These are phyloP conservation scores for Tympanopsis confertula DNA, from an alignment of 2,329 filamentous ascomycete species.

Conservation along the genomic window DNA sequence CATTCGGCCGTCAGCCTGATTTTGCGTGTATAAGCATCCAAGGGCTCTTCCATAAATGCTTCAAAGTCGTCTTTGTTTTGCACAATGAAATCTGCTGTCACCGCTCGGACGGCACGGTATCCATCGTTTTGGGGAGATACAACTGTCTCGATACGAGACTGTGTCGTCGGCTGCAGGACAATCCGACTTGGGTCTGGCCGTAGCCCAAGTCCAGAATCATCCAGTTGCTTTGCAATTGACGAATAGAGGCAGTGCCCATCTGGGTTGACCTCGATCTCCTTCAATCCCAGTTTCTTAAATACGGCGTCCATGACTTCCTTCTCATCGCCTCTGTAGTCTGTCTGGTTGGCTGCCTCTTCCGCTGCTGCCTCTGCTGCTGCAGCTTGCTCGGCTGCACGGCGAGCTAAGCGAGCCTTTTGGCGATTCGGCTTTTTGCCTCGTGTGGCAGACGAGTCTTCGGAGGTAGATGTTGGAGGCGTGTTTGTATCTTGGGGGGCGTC, in stretches of 20 bases:
- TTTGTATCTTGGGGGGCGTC: slow-evolving; percentile 10
- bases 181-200: slow-evolving; percentile 6
- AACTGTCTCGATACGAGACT: slow-evolving; percentile 12
- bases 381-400: slow-evolving; percentile 75
- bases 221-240: slow-evolving; percentile 76
- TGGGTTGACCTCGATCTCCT: slow-evolving; percentile 69
- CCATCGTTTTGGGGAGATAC: slow-evolving; percentile 22
- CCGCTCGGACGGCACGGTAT: slow-evolving; percentile 59
- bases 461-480: slow-evolving; percentile 7
- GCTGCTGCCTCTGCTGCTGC: slow-evolving; percentile 57
- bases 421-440: slow-evolving; percentile 68
- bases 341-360: slow-evolving; percentile 63
- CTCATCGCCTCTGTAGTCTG: slow-evolving; percentile 62
- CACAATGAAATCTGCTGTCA: slow-evolving; percentile 68
- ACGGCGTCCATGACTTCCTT: slow-evolving; percentile 56
- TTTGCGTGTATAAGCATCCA: slow-evolving; percentile 62
- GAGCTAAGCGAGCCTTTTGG: slow-evolving; percentile 80
- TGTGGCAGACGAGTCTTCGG: slow-evolving; percentile 8
- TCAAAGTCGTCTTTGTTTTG: slow-evolving; percentile 68
- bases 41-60: slow-evolving; percentile 73
- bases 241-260: slow-evolving; percentile 95
- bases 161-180: slow-evolving; percentile 6
- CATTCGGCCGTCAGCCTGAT: slow-evolving; percentile 85
- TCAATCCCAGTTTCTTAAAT: slow-evolving; percentile 52
- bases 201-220: slow-evolving; percentile 34